Conservation (phyloP, 2,329 filamentous ascomycete genomes). For the Fusarium devonianum region DNA sequence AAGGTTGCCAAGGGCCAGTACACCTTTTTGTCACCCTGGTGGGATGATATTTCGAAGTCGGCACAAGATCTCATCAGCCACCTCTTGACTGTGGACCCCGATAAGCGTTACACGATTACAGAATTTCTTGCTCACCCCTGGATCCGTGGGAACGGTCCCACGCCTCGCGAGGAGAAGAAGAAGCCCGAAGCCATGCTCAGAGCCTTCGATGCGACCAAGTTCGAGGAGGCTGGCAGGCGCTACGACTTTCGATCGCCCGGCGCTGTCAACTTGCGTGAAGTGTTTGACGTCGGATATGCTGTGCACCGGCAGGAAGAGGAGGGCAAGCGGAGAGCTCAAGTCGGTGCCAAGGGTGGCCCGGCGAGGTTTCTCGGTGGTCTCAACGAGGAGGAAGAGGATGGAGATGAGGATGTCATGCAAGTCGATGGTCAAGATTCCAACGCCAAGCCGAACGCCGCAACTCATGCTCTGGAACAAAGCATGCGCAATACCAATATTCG, state of each 20-base stretch:
- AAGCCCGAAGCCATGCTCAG: constrained; percentile 53
- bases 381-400: constrained; percentile 72
- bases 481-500: constrained; percentile 83
- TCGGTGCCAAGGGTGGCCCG: constrained; percentile 73
- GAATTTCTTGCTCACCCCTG: constrained; percentile 96
- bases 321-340: constrained; percentile 86
- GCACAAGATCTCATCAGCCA: constrained; percentile 95
- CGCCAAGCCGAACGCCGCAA: constrained; percentile 53
- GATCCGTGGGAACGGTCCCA: constrained; percentile 73
- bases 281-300: constrained; percentile 98
- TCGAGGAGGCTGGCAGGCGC: constrained; percentile 68
- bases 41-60: constrained; percentile 96
- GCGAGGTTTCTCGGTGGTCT: constrained; percentile 66
- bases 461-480: constrained; percentile 82
- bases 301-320: constrained; percentile 98
- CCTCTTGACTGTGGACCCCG: constrained; percentile 90
- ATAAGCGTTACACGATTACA: constrained; percentile 91
- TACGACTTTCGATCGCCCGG: constrained; percentile 96
- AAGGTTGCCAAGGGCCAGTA: constrained; percentile 97
- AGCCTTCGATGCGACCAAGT: constrained; percentile 63
- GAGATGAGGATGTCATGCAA: constrained; percentile 57
- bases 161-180: constrained; percentile 66
- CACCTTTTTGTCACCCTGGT: constrained; percentile 98
- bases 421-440: constrained; percentile 65
- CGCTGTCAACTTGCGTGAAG: constrained; percentile 92